Percentiles rank a stretch among this genome's conserved stretches.
Conservation (phyloP, 805 yeast species). For the Wickerhamomyces subpelliculosus region DNA sequence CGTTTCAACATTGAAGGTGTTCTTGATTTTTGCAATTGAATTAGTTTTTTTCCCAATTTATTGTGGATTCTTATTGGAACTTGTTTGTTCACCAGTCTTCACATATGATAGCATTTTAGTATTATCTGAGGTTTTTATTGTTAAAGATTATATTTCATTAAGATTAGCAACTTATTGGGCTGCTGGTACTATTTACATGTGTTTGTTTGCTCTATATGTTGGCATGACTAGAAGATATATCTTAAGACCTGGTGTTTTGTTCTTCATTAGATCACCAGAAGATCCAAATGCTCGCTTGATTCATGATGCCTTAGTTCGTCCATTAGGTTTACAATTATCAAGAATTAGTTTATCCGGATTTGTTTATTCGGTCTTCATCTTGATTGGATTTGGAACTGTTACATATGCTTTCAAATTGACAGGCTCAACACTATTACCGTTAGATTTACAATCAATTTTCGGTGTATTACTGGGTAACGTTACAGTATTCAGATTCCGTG, state of each 20-base stretch:
- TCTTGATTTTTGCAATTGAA: conserved; percentile 69
- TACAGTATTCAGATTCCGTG: not conserved
- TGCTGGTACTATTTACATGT: conserved; percentile 82
- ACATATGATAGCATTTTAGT: conserved; percentile 6
- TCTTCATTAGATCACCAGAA: conserved; percentile 88
- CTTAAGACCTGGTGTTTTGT: conserved; percentile 83
- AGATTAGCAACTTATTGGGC: conserved; percentile 40
- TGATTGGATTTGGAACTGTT: conserved; percentile 61
- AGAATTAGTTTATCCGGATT: conserved; percentile 66
- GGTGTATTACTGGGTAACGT: conserved; percentile 3
- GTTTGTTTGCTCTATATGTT: conserved; percentile 75
- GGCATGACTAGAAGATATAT: conserved; percentile 71
- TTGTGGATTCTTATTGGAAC: conserved; percentile 75
- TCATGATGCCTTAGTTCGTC: conserved; percentile 79
- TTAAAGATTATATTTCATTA: not conserved
- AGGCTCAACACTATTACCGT: conserved; percentile 16
- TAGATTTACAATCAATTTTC: conserved; percentile 2
- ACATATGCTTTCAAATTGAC: conserved; percentile 11
- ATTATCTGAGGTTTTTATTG: not conserved
- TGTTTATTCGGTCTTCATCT: conserved; percentile 67
- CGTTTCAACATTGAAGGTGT: conserved; percentile 64
- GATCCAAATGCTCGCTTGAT: conserved; percentile 84
- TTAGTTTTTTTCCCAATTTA: conserved; percentile 78
- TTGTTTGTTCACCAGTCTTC: conserved; percentile 57
- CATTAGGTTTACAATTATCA: conserved; percentile 64